Conservation (phyloP, 2,329 filamentous ascomycete species). For the Aureobasidium sp. region DNA sequence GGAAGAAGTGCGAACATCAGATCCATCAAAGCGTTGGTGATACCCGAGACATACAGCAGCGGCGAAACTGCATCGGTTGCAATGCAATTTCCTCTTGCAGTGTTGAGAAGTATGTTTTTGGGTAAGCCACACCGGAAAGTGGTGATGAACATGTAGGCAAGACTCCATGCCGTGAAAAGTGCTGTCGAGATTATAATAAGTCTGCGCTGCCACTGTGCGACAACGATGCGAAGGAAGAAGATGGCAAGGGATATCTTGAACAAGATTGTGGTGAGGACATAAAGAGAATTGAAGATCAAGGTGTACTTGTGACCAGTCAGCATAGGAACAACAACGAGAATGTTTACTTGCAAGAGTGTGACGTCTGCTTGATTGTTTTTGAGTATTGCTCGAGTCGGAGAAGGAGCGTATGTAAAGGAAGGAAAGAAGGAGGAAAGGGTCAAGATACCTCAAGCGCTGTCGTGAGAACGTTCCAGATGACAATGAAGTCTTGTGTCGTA, state of each 20-base stretch:
- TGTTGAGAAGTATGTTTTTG: background rate
- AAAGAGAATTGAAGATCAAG: slow-evolving; percentile 1
- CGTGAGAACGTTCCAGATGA: background rate
- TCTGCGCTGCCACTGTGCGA: slow-evolving; percentile 7
- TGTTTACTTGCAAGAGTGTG: background rate
- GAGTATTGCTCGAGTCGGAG: background rate
- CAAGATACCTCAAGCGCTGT: background rate
- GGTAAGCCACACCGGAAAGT: background rate
- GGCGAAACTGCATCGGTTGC: background rate
- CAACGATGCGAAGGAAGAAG: background rate
- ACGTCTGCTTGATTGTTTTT: background rate
- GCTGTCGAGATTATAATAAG: background rate
- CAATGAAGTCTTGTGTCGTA: background rate
- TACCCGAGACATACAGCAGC: slow-evolving; percentile 8
- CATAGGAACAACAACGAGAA: background rate
- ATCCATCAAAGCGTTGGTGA: slow-evolving; percentile 10
- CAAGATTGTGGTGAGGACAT: slow-evolving; percentile 11
- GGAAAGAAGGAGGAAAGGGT: background rate
- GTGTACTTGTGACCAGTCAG: background rate
- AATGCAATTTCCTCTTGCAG: slow-evolving; percentile 8
- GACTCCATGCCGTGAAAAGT: background rate
- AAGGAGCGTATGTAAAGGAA: background rate
- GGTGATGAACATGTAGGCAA: background rate
- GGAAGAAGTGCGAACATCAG: slow-evolving; percentile 11
- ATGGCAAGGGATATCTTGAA: slow-evolving; percentile 13